Conservation (phyloP, 2,329 filamentous ascomycete genomes). For the Fusarium robinianum region DNA sequence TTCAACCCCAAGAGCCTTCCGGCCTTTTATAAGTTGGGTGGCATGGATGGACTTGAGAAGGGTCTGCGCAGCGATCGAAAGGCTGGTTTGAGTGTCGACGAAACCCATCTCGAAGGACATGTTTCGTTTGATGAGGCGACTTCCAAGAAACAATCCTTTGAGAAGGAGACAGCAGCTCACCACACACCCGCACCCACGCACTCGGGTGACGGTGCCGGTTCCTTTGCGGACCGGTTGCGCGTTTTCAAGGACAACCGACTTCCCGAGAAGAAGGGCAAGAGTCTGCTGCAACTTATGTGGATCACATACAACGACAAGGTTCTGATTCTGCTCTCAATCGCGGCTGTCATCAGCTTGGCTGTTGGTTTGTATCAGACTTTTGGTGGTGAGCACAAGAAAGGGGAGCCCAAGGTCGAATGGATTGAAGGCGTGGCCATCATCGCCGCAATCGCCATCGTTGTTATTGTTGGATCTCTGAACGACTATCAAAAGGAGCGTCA, state of each 20-base stretch:
- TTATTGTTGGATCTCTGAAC: constrained; percentile 75
- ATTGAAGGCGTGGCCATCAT: constrained; percentile 83
- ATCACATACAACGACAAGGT: constrained; percentile 86
- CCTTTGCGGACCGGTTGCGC: constrained; percentile 68
- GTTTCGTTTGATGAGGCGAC: constrained; percentile 76
- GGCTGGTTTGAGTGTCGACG: constrained; percentile 77
- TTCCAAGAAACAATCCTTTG: constrained; percentile 40
- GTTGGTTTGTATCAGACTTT: constrained; percentile 78
- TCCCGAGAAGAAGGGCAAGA: constrained; percentile 76
- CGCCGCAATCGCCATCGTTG: constrained; percentile 77
- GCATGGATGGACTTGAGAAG: constrained; percentile 75
- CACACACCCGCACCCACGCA: constrained; percentile 10
- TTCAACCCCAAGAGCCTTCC: constrained; percentile 86
- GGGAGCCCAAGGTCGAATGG: constrained; percentile 69
- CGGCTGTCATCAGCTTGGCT: constrained; percentile 73
- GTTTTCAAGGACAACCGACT: constrained; percentile 74
- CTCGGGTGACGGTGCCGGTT: constrained; percentile 23
- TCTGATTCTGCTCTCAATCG: constrained; percentile 70
- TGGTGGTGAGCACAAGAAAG: constrained; percentile 57
- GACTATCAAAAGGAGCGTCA: constrained; percentile 82
- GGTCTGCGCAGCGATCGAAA: constrained; percentile 74
- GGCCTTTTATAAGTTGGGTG: constrained; percentile 81
- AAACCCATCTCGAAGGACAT: constrained; percentile 65
- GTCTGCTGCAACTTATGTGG: constrained; percentile 74
- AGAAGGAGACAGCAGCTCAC: constrained; percentile 41